Evolutionary conservation across 1,284 basidiomycete genomes (phyloP), one percentile per base, ranked within the genome.

Genomic region (Ustilago crameri): DNA sequence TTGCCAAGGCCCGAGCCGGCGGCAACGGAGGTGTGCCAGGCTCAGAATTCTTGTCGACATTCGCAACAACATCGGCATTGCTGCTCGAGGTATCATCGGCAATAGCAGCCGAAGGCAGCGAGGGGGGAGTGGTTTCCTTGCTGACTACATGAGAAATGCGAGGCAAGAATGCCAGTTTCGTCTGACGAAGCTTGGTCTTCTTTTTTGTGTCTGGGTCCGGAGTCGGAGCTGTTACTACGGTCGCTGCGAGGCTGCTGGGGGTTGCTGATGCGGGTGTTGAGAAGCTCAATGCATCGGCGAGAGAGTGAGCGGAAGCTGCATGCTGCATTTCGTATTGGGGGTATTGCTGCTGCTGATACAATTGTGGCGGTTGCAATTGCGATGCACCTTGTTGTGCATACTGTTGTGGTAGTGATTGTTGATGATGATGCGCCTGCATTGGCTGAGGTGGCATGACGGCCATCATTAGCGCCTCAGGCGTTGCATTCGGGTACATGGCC

Each of bases 1-100:
- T 20, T n/a, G 59, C 54, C 18, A 66, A 18, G 2, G 59, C 59
- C 40, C 57, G 58, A 41, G 63, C 58, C 5, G 54, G 45, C 15
- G 63, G 62, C 17, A 66, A 40, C 3, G 69, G 62, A 18, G 69
- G 62, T 7, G 69, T 71, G n/a, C 45, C 40, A 8, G 68, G 62
- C 46, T 61, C 69, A 15, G 57, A 50, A 0, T 9, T 41, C 4
- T 23, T n/a, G 30, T 51, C 51, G 24, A 34, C 10, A 7, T 38
- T 22, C 37, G 26, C 34, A 14, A 44, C 22, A 23, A 26, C 26
- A 7, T 34, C 27, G 3, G 18, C 3, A 2, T 23, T 32, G 10
- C 26, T 10, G 18, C n/a, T 40, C 27, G 17, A 24, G 12, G 15
- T n/a, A 0, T 47, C 12, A 1, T 38, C 12, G 1, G 23, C 3